A percentile compares a stretch with the other conserved stretches of the same genome.
These are phyloP conservation scores for Boechera retrofracta DNA, from an alignment of 345 rosid species.

Conservation along the genomic window DNA sequence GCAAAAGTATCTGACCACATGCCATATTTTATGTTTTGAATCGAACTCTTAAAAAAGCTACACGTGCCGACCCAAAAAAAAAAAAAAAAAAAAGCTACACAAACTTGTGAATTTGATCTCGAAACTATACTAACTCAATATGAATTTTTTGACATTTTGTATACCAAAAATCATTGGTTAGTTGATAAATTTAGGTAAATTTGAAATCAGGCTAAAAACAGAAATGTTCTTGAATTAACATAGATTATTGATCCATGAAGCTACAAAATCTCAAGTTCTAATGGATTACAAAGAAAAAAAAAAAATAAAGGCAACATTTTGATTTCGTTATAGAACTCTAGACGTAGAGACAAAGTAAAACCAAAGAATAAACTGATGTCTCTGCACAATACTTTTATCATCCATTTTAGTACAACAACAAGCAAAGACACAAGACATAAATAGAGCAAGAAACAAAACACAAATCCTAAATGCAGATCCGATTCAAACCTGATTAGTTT, in stretches of 20 bases:
- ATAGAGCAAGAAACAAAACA: conserved; percentile 20
- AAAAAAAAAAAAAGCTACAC: not conserved
- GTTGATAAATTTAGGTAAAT: not conserved
- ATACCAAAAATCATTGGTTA: not conserved
- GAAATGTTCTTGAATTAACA: conserved; percentile 8
- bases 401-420: conserved; percentile 47
- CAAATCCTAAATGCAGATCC: conserved; percentile 20
- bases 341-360: conserved; percentile 29
- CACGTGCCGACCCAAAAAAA: not conserved
- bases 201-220: not conserved
- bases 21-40: not conserved
- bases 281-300: not conserved
- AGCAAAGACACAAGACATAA: conserved; percentile 38
- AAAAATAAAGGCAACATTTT: conserved; percentile 14
- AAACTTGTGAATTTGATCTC: not conserved
- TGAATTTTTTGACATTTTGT: not conserved
- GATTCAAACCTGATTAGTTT: conserved; percentile 44
- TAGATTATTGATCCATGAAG: conserved; percentile 30
- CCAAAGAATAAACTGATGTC: conserved; percentile 36
- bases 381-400: conserved; percentile 40
- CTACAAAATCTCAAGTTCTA: conserved; percentile 33
- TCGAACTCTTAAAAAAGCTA: not conserved
- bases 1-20: conserved; percentile 8
- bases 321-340: conserved; percentile 24
- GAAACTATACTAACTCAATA: not conserved